phyloP scores from a whole-genome alignment of 345 rosid genomes.

The Luvunga scandens region DNA sequence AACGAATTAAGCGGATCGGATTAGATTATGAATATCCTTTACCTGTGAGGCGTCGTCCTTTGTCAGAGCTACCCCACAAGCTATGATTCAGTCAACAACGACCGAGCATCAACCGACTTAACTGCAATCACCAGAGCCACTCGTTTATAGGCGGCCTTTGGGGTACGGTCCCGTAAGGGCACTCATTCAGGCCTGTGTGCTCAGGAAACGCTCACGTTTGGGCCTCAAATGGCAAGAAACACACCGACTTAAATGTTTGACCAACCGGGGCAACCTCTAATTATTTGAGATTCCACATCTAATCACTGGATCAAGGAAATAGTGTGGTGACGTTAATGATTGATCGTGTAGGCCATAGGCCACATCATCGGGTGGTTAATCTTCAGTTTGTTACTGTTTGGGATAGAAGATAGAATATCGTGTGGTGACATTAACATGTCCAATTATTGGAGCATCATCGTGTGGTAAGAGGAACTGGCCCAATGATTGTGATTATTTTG shows the following conservation, averaged over 20 bases:
- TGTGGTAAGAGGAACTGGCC: neutral
- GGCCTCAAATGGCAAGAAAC: neutral
- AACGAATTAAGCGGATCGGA: too few relatives aligned
- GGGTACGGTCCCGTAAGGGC: slow-evolving; percentile 12
- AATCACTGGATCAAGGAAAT: neutral
- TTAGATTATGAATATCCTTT: too few relatives aligned
- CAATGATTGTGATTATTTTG: neutral
- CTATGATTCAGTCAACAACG: neutral
- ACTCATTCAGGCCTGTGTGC: neutral
- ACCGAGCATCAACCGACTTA: neutral
- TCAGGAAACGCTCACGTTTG: neutral
- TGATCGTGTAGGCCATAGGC: neutral
- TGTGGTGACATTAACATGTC: neutral
- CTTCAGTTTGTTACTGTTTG: neutral
- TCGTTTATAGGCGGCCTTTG: neutral
- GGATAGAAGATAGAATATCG: neutral
- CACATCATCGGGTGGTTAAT: neutral
- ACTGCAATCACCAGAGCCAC: neutral
- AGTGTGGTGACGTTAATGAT: neutral
- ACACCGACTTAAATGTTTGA: neutral
- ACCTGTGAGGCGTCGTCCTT: neutral
- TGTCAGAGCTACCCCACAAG: neutral
- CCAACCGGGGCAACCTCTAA: neutral
- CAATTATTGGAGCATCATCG: neutral
- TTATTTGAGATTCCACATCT: neutral